Conservation (phyloP, 2,329 filamentous ascomycete species). For the Arthrobotrys pseudoclavata region DNA sequence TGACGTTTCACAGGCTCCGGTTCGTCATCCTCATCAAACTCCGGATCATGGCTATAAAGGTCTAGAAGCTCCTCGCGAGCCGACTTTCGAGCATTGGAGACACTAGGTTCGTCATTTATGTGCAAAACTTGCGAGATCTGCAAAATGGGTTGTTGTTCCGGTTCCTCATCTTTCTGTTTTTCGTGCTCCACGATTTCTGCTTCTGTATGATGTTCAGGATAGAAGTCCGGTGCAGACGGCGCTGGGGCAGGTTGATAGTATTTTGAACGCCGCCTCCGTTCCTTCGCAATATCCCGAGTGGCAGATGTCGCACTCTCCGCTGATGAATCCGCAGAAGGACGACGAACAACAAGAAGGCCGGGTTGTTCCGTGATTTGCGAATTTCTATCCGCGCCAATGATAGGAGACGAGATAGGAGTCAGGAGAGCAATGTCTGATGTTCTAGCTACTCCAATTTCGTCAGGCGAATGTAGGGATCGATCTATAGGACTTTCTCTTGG, state of each 20-base stretch:
- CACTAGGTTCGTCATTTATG: slow-evolving; percentile 14
- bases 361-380: slow-evolving; percentile 11
- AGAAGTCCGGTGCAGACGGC: slow-evolving; percentile 50
- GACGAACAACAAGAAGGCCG: slow-evolving; percentile 5
- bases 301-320: slow-evolving; percentile 37
- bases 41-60: slow-evolving; percentile 53
- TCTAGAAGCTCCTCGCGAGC: slow-evolving; percentile 55
- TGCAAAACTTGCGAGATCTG: slow-evolving; percentile 18
- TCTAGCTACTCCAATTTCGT: slow-evolving; percentile 67
- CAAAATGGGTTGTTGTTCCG: neutral
- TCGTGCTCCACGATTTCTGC: slow-evolving; percentile 39
- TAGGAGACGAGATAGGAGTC: slow-evolving; percentile 47
- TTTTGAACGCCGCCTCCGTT: slow-evolving; percentile 48
- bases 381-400: slow-evolving; percentile 31
- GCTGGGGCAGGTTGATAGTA: slow-evolving; percentile 54
- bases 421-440: slow-evolving; percentile 65
- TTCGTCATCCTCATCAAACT: slow-evolving; percentile 51
- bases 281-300: slow-evolving; percentile 47
- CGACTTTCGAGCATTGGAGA: slow-evolving; percentile 37
- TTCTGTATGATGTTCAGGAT: slow-evolving; percentile 43
- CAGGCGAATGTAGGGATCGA: slow-evolving; percentile 36
- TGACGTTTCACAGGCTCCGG: slow-evolving; percentile 55
- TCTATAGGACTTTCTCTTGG: slow-evolving; percentile 34
- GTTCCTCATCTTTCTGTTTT: slow-evolving; percentile 13
- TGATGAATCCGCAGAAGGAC: slow-evolving; percentile 35